Evolutionary conservation across 345 rosid species (phyloP), one percentile per base, ranked within the genome.

Genomic region (Melaleuca quinquenervia): DNA sequence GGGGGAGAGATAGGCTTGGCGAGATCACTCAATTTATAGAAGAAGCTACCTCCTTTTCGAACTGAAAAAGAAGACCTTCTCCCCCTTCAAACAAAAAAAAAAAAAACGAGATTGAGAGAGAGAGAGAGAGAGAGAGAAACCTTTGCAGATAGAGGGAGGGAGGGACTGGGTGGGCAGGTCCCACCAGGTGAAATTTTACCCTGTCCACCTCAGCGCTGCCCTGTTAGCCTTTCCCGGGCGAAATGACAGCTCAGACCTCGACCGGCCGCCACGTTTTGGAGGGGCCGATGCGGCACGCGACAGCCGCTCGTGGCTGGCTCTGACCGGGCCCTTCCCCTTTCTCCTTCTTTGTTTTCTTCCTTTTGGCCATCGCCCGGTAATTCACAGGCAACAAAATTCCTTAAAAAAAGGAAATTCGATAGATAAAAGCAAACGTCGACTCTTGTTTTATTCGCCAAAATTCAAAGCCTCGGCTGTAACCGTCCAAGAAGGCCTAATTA

Each of bases 231-330:
- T 41, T 78, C 15, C 60, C 7, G 24, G 36, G 64, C 18, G 76
- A 83, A 62, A 53, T 84, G 88, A 89, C 92, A 86, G 88, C 89
- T 85, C 87, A 85, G 88, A 10, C 56, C 86, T 84, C 51, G 64
- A 15, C 2, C 49, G 75, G 8, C 11, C 49, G 91, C 91, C 95
- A 92, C 94, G 90, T 92, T 84, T 84, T 52, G 76, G 83, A 12
- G 26, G 3, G 86, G 87, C 85, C 56, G 5, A 92, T 90, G 94
- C 92, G 94, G 93, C 94, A 94, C 90, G 90, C 84, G 91, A 89
- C 92, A 92, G 82, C 94, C 91, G 91, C 91, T 90, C 89, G 84
- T 83, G 86, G 91, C 88, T 94, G 92, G 93, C 95, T 88, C 6
- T 51, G 41, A 22, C 45, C 44, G 88, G 58, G 10, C 74, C 60